Percentiles rank a stretch among this genome's conserved stretches.
Evolutionary conservation across 2,329 filamentous ascomycete species (phyloP).

Genomic region (Fusarium floridanum): DNA sequence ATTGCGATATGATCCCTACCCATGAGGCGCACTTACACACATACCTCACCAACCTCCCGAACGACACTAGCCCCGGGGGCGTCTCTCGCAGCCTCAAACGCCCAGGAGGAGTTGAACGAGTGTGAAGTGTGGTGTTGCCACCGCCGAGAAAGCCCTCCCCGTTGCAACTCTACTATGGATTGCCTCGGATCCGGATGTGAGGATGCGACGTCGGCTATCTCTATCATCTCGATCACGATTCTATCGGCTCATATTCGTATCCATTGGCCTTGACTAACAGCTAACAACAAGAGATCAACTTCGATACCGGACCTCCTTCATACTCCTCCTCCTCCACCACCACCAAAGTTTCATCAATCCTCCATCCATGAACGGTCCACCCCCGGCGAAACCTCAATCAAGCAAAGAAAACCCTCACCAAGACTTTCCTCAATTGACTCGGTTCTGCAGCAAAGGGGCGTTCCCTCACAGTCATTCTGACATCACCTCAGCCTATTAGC

Average conservation of each 20-base stretch:
- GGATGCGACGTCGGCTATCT: conserved; percentile 41
- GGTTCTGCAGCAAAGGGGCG: conserved; percentile 31
- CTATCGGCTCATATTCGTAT: conserved; percentile 11
- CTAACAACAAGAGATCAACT: conserved; percentile 3
- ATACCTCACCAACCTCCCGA: conserved; percentile 26
- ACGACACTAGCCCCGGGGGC: conserved; percentile 1
- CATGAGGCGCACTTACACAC: conserved; percentile 25
- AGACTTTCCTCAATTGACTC: conserved; percentile 19
- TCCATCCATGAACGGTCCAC: conserved; percentile 16
- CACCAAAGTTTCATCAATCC: neutral
- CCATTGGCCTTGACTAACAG: conserved; percentile 4
- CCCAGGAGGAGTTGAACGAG: conserved; percentile 5
- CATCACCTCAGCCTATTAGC: conserved; percentile 25
- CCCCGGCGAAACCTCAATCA: conserved; percentile 24
- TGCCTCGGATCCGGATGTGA: conserved; percentile 17
- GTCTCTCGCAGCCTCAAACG: neutral
- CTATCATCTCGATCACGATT: conserved; percentile 23
- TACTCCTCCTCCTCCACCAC: neutral
- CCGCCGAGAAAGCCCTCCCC: conserved; percentile 10
- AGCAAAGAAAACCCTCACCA: conserved; percentile 33
- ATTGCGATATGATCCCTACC: conserved; percentile 34
- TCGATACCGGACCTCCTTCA: conserved; percentile 2
- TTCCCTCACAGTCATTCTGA: conserved; percentile 29
- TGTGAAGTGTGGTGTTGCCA: conserved; percentile 35
- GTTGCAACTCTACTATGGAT: conserved; percentile 18